These are phyloP conservation scores for Chlamydomonas asymmetrica DNA, from an alignment of 139 green algal species.

Conservation along the genomic window DNA sequence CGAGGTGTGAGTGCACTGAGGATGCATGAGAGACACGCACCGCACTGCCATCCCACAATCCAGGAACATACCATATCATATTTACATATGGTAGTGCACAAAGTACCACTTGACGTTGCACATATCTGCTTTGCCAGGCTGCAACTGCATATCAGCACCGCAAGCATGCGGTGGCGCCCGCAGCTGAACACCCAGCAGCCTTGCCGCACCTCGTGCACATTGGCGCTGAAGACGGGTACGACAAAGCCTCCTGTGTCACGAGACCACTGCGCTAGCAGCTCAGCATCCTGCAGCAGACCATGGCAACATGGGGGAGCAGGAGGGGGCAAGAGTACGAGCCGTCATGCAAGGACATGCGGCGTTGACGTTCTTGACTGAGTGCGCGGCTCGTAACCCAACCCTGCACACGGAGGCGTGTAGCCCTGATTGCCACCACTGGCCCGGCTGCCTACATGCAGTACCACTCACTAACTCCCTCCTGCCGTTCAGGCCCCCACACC, in stretches of 20 bases:
- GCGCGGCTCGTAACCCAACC: background rate
- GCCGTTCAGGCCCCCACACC: background rate
- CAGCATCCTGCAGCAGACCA: background rate
- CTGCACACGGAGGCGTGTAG: background rate
- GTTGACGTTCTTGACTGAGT: background rate
- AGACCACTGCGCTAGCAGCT: background rate
- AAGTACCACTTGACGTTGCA: too few species aligned
- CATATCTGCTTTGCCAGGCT: too few species aligned
- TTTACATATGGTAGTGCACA: too few species aligned
- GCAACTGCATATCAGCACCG: too few species aligned
- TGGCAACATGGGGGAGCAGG: too few species aligned
- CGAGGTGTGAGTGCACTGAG: too few species aligned
- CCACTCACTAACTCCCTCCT: background rate
- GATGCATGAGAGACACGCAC: too few species aligned
- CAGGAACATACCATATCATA: too few species aligned
- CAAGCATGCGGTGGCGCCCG: too few species aligned
- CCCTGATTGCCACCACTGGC: background rate
- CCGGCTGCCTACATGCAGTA: background rate
- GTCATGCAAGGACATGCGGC: background rate
- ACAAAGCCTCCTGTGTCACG: constrained; percentile 6
- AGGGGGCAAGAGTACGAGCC: background rate
- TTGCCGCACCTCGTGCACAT: constrained; percentile 40
- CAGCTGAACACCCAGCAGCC: too few species aligned
- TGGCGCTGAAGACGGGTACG: constrained; percentile 20
- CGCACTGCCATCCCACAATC: too few species aligned